A percentile compares a stretch with the other conserved stretches of the same genome.
Evolutionary conservation across 2,329 filamentous ascomycete species (phyloP).

Genomic region (Penicillium verrucosum): DNA sequence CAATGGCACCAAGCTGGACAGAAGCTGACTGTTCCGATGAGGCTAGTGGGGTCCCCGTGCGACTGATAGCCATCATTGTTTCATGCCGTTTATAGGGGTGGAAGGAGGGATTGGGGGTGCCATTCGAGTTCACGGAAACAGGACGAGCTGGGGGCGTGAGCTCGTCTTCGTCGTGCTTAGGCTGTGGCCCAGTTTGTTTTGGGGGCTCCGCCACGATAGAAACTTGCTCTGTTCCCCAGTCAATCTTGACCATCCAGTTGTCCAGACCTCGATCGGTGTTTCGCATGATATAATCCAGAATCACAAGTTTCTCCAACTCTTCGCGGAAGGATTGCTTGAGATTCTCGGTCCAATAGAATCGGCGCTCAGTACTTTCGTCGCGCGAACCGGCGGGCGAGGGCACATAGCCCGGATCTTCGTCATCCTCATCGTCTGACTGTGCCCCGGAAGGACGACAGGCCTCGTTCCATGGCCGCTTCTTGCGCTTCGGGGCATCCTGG

Average conservation of each 20-base stretch:
- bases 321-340: slow-evolving; percentile 91
- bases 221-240: slow-evolving; percentile 77
- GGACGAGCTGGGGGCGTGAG: slow-evolving; percentile 57
- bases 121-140: slow-evolving; percentile 52
- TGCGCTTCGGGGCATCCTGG: slow-evolving; percentile 63
- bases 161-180: slow-evolving; percentile 45
- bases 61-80: slow-evolving; percentile 72
- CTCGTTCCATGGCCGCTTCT: slow-evolving; percentile 73
- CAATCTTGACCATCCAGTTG: slow-evolving; percentile 99
- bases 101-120: slow-evolving; percentile 34
- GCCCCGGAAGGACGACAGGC: slow-evolving; percentile 69
- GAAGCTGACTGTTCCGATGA: slow-evolving; percentile 50
- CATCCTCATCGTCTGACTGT: slow-evolving; percentile 61
- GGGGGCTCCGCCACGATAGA: slow-evolving; percentile 83
- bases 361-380: slow-evolving; percentile 46
- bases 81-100: slow-evolving; percentile 75
- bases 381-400: slow-evolving; percentile 42
- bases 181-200: slow-evolving; percentile 54
- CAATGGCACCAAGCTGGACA: slow-evolving; percentile 85
- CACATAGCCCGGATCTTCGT: slow-evolving; percentile 45
- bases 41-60: slow-evolving; percentile 52
- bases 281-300: slow-evolving; percentile 97
- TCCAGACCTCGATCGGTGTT: slow-evolving; percentile 96
- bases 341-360: slow-evolving; percentile 80
- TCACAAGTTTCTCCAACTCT: slow-evolving; percentile 93